These are phyloP conservation scores for Pseudocercospora crystallina DNA, from an alignment of 2,329 filamentous ascomycete genomes.

Conservation along the genomic window DNA sequence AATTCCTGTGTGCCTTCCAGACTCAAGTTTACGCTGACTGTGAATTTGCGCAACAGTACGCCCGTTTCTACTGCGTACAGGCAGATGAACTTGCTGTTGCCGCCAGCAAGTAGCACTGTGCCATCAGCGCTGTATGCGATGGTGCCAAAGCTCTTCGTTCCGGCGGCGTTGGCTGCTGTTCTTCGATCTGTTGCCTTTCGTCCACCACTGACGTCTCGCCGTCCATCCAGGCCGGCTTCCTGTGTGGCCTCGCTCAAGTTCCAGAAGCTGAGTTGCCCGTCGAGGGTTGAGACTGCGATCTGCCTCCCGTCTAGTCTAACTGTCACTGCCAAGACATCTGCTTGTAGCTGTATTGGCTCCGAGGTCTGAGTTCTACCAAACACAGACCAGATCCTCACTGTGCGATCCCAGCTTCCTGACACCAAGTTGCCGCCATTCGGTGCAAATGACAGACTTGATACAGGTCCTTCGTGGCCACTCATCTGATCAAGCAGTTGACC, in stretches of 20 bases:
- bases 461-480: conserved; percentile 88
- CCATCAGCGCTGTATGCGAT: conserved; percentile 92
- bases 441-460: conserved; percentile 84
- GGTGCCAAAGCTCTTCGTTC: conserved; percentile 85
- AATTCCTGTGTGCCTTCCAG: conserved; percentile 96
- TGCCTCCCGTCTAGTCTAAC: conserved; percentile 89
- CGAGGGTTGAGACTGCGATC: conserved; percentile 85
- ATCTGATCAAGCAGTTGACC: conserved; percentile 90
- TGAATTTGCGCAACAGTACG: conserved; percentile 90
- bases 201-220: conserved; percentile 88
- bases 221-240: conserved; percentile 80
- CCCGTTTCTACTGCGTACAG: conserved; percentile 93
- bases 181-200: conserved; percentile 83
- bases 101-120: conserved; percentile 82
- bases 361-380: conserved; percentile 93
- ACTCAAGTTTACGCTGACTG: conserved; percentile 92
- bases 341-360: conserved; percentile 87
- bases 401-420: conserved; percentile 95
- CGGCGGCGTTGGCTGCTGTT: conserved; percentile 85
- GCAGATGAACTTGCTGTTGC: conserved; percentile 98
- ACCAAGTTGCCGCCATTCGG: conserved; percentile 80
- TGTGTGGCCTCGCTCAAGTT: conserved; percentile 84
- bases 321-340: conserved; percentile 83
- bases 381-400: conserved; percentile 93
- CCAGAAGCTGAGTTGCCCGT: conserved; percentile 96